Evolutionary conservation across 805 yeast genomes (phyloP), one percentile per base, ranked within the genome.

Genomic region (Saturnispora dispora): DNA sequence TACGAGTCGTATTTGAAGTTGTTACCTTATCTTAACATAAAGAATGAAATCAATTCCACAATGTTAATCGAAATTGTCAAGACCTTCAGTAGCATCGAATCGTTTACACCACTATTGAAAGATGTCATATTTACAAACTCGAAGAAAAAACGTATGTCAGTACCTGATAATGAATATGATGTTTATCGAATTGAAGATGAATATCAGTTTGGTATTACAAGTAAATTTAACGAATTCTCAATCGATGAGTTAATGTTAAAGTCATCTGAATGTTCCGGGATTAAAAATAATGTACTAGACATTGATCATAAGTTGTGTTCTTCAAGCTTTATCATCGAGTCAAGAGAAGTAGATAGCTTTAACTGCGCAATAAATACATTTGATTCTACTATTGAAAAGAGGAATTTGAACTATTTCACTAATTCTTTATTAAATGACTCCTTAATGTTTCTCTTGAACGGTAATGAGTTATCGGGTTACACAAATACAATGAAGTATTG

Each of bases 391-490:
- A 42, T 30, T 35, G 78, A 70, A 48, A 53, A 55, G 10, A 60
- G 68, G 3, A 72, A 74, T 36, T 60, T 63, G 20, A 61, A 60
- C 27, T 77, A 78, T 7, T 65, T 74, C 13, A 65, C 72, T 13
- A 67, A 71, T 28, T 68, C 71, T 1, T 55, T 74, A 17, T 63
- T 73, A 25, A 64, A 71, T 48, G 82, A 77, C 55, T 68, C 72
- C n/a, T 57, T 73, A 42, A 39, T 63, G 63, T 48, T 58, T 58
- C 47, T 71, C 58, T 59, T 49, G 48, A 60, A 59, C 37, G 64
- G 65, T 7, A 52, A 62, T 2, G 57, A 59, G 27, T 42, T 50
- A 15, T 44, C 54, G 46, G 69, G 69, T 3, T 71, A 73, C 57
- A 68, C 74, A 1, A 66, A 72, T 30, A 54, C 62, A 8, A 60